A percentile compares a stretch with the other conserved stretches of the same genome.
phyloP scores from a whole-genome alignment of 495 filamentous ascomycete species.

The Niebla homalea region DNA sequence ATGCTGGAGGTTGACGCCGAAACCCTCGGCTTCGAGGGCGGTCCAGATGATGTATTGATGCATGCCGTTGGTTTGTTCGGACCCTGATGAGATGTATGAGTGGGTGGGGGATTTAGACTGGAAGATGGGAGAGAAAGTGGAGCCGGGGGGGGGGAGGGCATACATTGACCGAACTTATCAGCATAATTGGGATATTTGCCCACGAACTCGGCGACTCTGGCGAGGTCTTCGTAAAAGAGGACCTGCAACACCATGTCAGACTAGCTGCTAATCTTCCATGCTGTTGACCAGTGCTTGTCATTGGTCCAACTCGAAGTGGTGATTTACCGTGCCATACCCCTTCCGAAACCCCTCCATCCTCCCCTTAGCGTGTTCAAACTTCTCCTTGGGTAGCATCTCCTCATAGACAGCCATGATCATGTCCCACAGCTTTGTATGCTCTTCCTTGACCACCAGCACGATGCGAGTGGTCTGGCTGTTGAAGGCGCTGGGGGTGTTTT shows the following conservation, averaged over 20 bases:
- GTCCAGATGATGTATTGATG: slow-evolving; percentile 44
- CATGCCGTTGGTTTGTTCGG: slow-evolving; percentile 41
- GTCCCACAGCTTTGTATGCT: slow-evolving; percentile 41
- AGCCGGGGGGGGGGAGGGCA: not conserved
- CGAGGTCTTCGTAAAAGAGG: slow-evolving; percentile 41
- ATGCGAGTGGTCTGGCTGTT: slow-evolving; percentile 42
- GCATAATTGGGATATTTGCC: slow-evolving; percentile 33
- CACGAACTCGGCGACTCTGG: slow-evolving; percentile 27
- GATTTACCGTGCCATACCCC: slow-evolving; percentile 36
- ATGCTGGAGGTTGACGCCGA: slow-evolving; percentile 44
- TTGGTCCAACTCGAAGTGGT: not conserved
- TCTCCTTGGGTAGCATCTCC: slow-evolving; percentile 27
- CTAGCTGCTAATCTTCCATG: not conserved
- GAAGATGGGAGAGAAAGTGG: no score
- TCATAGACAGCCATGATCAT: slow-evolving; percentile 28
- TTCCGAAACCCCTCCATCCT: slow-evolving; percentile 32
- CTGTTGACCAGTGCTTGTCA: not conserved
- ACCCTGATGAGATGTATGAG: slow-evolving; percentile 16
- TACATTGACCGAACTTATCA: slow-evolving; percentile 31
- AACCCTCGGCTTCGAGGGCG: slow-evolving; percentile 35
- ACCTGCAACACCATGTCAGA: slow-evolving; percentile 18
- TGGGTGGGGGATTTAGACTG: no score
- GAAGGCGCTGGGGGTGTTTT: slow-evolving; percentile 38
- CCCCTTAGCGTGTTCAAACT: slow-evolving; percentile 32
- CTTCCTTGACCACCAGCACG: slow-evolving; percentile 32